Conservation (phyloP, 768 basidiomycete genomes). For the Sporobolomyces phaffii region DNA sequence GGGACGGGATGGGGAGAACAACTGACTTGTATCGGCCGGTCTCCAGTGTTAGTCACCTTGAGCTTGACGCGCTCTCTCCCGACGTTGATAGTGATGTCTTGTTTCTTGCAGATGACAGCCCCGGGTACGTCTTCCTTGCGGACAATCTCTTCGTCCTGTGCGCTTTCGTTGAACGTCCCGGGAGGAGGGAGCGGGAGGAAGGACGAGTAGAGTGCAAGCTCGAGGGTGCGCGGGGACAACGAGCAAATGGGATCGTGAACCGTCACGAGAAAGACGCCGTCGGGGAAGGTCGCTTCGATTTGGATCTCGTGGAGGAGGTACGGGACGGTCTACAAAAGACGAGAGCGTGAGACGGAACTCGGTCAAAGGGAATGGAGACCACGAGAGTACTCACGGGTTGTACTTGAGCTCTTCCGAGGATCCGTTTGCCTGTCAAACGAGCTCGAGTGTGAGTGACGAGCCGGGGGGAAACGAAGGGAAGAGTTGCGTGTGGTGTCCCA, state of each 20-base stretch:
- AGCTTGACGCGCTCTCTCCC: slow-evolving; percentile 65
- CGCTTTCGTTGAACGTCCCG: slow-evolving; percentile 54
- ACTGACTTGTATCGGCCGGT: slow-evolving; percentile 80
- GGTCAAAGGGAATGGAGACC: background rate
- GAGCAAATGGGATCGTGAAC: slow-evolving; percentile 92
- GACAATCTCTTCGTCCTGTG: slow-evolving; percentile 7
- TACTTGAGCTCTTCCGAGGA: slow-evolving; percentile 85
- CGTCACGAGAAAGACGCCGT: slow-evolving; percentile 76
- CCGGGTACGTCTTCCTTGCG: slow-evolving; percentile 55
- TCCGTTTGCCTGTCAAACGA: slow-evolving; percentile 64
- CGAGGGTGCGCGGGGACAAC: slow-evolving; percentile 54
- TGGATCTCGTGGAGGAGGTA: slow-evolving; percentile 76
- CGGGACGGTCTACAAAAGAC: slow-evolving; percentile 54
- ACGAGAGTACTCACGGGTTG: slow-evolving; percentile 50
- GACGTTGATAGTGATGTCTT: slow-evolving; percentile 63
- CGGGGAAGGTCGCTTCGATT: slow-evolving; percentile 42
- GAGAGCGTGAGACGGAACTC: background rate
- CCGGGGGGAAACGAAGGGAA: background rate
- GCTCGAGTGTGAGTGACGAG: background rate
- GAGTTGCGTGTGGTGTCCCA: background rate
- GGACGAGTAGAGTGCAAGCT: slow-evolving; percentile 87
- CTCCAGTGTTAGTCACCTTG: slow-evolving; percentile 80
- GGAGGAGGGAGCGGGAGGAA: slow-evolving; percentile 75
- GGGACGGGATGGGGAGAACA: slow-evolving; percentile 10
- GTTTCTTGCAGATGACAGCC: slow-evolving; percentile 61